These are phyloP conservation scores for Salmacisia buchloeana DNA, from an alignment of 1,284 basidiomycete species.

Conservation along the genomic window DNA sequence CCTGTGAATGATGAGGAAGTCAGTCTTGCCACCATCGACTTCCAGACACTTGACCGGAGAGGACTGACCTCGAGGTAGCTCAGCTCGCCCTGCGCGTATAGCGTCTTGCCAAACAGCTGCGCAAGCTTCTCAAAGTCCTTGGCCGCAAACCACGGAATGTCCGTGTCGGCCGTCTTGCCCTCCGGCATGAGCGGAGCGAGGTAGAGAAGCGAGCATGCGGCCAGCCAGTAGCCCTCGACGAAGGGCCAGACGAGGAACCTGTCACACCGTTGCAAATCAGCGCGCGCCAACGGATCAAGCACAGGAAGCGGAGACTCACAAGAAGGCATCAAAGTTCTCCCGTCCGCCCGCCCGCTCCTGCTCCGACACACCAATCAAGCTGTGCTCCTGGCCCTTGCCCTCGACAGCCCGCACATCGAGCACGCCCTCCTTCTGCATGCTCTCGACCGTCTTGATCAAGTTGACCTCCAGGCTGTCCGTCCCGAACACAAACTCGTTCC, in stretches of 20 bases:
- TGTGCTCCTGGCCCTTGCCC: slow-evolving; percentile 19
- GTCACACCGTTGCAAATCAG: background rate
- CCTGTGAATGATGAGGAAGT: slow-evolving; percentile 9
- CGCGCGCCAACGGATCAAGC: background rate
- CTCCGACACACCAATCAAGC: slow-evolving; percentile 25
- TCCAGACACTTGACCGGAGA: background rate
- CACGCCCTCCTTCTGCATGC: slow-evolving; percentile 25
- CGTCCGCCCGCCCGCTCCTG: slow-evolving; percentile 45
- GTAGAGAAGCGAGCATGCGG: slow-evolving; percentile 47
- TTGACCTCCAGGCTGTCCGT: slow-evolving; percentile 48
- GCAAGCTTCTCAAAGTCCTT: slow-evolving; percentile 49
- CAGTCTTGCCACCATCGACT: background rate
- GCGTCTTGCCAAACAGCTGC: slow-evolving; percentile 50
- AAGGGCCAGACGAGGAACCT: slow-evolving; percentile 45
- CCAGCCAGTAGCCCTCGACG: slow-evolving; percentile 50
- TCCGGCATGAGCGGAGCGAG: slow-evolving; percentile 33
- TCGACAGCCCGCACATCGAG: slow-evolving; percentile 18
- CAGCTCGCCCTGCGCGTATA: slow-evolving; percentile 50
- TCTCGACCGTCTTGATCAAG: slow-evolving; percentile 35
- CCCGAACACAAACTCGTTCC: slow-evolving; percentile 51
- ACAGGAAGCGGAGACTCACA: background rate
- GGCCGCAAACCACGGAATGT: slow-evolving; percentile 45
- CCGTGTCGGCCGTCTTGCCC: slow-evolving; percentile 6
- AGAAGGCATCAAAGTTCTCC: slow-evolving; percentile 45
- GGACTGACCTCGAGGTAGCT: slow-evolving; percentile 45